Evolutionary conservation across 768 basidiomycete species (phyloP).

Genomic region (Cyathus striatus): DNA sequence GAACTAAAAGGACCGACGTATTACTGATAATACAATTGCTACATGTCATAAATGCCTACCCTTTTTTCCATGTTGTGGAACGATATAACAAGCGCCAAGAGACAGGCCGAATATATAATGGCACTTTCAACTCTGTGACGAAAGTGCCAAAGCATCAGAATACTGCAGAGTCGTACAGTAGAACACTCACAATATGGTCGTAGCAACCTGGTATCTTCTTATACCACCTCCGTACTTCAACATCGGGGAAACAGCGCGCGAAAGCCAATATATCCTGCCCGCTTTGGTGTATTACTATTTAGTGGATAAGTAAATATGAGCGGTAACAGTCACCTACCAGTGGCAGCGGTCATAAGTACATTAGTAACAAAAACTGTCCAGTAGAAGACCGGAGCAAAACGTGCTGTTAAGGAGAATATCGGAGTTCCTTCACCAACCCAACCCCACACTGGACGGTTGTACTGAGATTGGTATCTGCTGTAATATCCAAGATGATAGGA

Average conservation of each 20-base stretch:
- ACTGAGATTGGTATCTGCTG: too few relatives aligned
- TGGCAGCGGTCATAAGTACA: slow-evolving; percentile 14
- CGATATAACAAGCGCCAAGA: background rate
- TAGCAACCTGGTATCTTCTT: slow-evolving; percentile 7
- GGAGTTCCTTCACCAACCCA: slow-evolving; percentile 6
- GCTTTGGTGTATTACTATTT: slow-evolving; percentile 4
- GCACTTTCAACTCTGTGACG: background rate
- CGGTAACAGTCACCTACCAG: slow-evolving; percentile 11
- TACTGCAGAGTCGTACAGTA: background rate
- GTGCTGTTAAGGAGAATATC: background rate
- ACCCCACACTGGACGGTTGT: slow-evolving; percentile 19
- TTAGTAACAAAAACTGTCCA: slow-evolving; percentile 20
- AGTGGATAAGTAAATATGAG: background rate
- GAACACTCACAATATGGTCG: slow-evolving; percentile 9
- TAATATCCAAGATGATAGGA: too few relatives aligned
- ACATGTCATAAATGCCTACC: background rate
- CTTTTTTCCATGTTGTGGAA: background rate
- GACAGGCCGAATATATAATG: background rate
- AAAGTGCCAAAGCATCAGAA: background rate
- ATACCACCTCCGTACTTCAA: slow-evolving; percentile 1
- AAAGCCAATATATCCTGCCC: slow-evolving; percentile 15
- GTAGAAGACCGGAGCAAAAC: slow-evolving; percentile 11
- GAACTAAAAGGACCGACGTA: slow-evolving; percentile 5
- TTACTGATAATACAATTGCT: background rate
- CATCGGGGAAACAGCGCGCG: slow-evolving; percentile 5